phyloP scores from a whole-genome alignment of 1,284 basidiomycete species.

The Pseudozyma tsukubaensis region DNA sequence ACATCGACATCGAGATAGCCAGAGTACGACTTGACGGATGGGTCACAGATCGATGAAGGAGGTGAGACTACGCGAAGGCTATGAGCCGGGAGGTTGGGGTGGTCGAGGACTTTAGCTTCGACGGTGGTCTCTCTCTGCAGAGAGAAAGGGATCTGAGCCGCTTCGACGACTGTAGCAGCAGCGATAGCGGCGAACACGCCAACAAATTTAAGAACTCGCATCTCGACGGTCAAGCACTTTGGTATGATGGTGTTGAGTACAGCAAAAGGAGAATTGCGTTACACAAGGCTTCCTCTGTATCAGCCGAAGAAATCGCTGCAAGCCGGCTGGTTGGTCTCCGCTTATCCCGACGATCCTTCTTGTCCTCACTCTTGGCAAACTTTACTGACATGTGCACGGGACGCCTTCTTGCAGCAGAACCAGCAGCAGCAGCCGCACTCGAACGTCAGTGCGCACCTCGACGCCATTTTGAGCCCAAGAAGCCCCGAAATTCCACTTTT shows the following conservation, averaged over 20 bases:
- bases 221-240: constrained; percentile 3
- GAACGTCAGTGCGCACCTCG: constrained; percentile 1
- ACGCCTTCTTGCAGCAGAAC: not conserved
- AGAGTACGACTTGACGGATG: constrained; percentile 53
- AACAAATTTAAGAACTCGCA: constrained; percentile 15
- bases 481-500: not conserved
- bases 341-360: constrained; percentile 20
- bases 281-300: no score
- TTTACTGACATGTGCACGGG: no score
- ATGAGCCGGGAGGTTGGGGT: constrained; percentile 65
- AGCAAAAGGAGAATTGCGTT: not conserved
- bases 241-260: constrained; percentile 2
- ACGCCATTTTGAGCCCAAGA: not conserved
- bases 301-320: no score
- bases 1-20: constrained; percentile 68
- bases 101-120: constrained; percentile 29
- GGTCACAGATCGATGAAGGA: constrained; percentile 58
- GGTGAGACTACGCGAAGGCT: constrained; percentile 58
- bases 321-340: not conserved
- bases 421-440: not conserved
- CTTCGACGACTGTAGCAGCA: constrained; percentile 10
- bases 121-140: constrained; percentile 7
- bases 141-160: constrained; percentile 46
- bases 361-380: no score
- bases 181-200: constrained; percentile 19